Percentiles rank a stretch among this genome's conserved stretches.
Evolutionary conservation across 1,284 basidiomycete genomes (phyloP).

Genomic region (Tilletia walkeri): DNA sequence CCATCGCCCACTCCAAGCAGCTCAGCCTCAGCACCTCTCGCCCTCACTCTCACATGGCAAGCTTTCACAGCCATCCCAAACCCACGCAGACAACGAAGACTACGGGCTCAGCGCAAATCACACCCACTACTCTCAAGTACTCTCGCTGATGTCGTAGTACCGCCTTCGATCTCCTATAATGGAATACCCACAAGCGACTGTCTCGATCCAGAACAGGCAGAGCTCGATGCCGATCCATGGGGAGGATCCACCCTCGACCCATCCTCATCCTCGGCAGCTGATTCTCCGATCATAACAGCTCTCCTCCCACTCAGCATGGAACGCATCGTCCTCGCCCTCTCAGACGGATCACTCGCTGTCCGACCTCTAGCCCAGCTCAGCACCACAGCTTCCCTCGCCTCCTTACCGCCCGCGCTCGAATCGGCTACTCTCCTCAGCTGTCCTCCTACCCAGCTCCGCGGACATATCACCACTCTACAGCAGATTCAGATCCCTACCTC

Average conservation of each 20-base stretch:
- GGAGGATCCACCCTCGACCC: not conserved
- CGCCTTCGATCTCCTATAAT: constrained; percentile 7
- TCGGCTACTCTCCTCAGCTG: not conserved
- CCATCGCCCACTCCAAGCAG: not conserved
- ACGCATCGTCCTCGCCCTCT: constrained; percentile 25
- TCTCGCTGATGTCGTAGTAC: not conserved
- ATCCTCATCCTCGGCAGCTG: not conserved
- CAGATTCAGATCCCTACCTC: constrained; percentile 26
- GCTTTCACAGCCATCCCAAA: not conserved
- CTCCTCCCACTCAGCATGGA: constrained; percentile 26
- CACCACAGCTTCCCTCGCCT: constrained; percentile 10
- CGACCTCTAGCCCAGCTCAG: constrained; percentile 22
- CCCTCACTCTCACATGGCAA: constrained; percentile 11
- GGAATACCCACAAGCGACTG: not conserved
- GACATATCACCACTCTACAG: constrained; percentile 27
- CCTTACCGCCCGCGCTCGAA: constrained; percentile 18
- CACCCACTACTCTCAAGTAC: not conserved
- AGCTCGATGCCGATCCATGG: constrained; percentile 10
- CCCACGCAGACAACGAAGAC: not conserved
- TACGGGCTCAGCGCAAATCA: not conserved
- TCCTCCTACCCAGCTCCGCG: constrained; percentile 14
- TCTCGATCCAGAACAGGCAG: not conserved
- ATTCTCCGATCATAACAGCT: not conserved
- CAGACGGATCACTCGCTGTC: constrained; percentile 20
- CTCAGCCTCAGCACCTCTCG: not conserved